These are phyloP conservation scores for Xylaria sp. DNA, from an alignment of 2,329 filamentous ascomycete species.

Conservation along the genomic window DNA sequence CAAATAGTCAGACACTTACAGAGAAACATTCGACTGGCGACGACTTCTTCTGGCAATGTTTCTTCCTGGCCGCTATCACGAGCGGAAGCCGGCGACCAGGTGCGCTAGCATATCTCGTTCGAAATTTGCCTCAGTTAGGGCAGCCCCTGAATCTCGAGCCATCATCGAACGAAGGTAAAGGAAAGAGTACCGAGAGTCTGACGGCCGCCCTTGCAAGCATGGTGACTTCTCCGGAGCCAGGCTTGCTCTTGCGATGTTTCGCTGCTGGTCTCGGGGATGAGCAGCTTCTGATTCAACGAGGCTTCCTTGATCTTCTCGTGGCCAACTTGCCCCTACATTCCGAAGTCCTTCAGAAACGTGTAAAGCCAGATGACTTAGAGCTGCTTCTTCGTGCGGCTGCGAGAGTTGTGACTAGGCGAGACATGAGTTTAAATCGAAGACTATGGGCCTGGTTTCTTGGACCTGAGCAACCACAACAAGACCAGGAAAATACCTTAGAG, in stretches of 20 bases:
- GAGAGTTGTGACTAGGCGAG: slow-evolving; percentile 87
- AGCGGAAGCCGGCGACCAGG: slow-evolving; percentile 86
- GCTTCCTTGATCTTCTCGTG: slow-evolving; percentile 92
- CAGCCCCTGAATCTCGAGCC: slow-evolving; percentile 51
- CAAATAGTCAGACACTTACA: slow-evolving; percentile 61
- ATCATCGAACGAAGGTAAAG: slow-evolving; percentile 48
- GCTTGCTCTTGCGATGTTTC: slow-evolving; percentile 89
- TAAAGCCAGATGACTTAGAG: slow-evolving; percentile 81
- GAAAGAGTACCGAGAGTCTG: slow-evolving; percentile 57
- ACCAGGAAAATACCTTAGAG: slow-evolving; percentile 61
- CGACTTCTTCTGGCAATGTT: slow-evolving; percentile 97
- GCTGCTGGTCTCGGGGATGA: slow-evolving; percentile 88
- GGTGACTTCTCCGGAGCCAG: slow-evolving; percentile 90
- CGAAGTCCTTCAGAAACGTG: slow-evolving; percentile 78
- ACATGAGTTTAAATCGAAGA: slow-evolving; percentile 95
- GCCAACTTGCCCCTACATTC: slow-evolving; percentile 89
- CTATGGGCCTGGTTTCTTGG: slow-evolving; percentile 98
- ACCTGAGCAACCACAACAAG: slow-evolving; percentile 68
- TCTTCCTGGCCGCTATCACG: slow-evolving; percentile 93
- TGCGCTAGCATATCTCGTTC: slow-evolving; percentile 85
- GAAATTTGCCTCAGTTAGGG: slow-evolving; percentile 79
- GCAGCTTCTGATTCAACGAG: slow-evolving; percentile 90
- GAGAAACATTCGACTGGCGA: slow-evolving; percentile 71
- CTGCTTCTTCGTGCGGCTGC: slow-evolving; percentile 83
- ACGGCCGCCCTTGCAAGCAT: slow-evolving; percentile 69